phyloP scores from a whole-genome alignment of 129 eudicot genomes.

The Flaveria trinervia region DNA sequence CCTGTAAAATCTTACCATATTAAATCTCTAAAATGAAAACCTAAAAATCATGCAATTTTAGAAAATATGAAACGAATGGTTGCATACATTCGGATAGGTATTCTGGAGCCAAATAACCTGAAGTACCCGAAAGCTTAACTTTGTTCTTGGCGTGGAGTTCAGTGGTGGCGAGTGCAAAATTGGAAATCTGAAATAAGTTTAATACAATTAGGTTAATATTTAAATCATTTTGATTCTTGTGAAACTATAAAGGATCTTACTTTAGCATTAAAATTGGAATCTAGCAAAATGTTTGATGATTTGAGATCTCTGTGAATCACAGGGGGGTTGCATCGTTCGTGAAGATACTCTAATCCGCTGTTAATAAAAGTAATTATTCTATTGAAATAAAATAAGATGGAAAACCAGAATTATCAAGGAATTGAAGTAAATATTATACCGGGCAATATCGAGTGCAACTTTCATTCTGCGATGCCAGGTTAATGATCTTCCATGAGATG shows the following conservation, averaged over 20 bases:
- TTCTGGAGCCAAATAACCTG: constrained; percentile 92
- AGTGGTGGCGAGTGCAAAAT: constrained; percentile 76
- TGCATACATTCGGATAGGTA: constrained; percentile 75
- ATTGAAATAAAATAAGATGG: not conserved
- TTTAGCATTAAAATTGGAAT: constrained; percentile 90
- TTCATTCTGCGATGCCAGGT: constrained; percentile 88
- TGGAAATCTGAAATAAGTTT: constrained; percentile 64
- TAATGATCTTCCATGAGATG: constrained; percentile 62
- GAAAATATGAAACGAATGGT: not conserved
- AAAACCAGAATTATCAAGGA: not conserved
- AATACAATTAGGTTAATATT: constrained; percentile 23
- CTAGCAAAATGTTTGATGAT: constrained; percentile 86
- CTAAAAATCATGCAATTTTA: not conserved
- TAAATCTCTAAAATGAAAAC: constrained; percentile 1
- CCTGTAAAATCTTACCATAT: constrained; percentile 44
- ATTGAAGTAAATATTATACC: constrained; percentile 39
- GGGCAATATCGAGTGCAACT: constrained; percentile 86
- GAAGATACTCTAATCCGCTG: constrained; percentile 93
- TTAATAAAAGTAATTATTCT: constrained; percentile 6
- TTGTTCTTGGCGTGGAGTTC: constrained; percentile 58
- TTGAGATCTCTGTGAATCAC: constrained; percentile 90
- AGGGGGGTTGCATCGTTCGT: constrained; percentile 86
- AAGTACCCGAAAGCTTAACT: constrained; percentile 70
- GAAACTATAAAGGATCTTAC: constrained; percentile 40
- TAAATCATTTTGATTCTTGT: constrained; percentile 1